These are phyloP conservation scores for Acorus calamus DNA, from an alignment of 106 monocot species.

Conservation along the genomic window DNA sequence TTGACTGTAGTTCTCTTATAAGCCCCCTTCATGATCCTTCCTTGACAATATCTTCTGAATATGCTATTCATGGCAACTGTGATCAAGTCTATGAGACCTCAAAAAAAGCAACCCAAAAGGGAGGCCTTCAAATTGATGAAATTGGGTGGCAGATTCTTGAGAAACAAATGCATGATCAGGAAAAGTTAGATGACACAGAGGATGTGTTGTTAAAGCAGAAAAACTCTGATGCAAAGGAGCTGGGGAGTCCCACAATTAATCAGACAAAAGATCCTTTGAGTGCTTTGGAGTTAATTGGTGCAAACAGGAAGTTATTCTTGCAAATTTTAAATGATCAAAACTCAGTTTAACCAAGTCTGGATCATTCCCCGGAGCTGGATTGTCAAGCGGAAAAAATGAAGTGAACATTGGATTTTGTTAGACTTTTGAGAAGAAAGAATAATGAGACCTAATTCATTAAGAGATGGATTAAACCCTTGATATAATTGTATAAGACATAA, in stretches of 20 bases:
- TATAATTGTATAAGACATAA: too few species aligned
- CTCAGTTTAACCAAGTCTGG: slow-evolving; percentile 11
- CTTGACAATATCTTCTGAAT: not conserved
- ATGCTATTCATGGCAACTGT: not conserved
- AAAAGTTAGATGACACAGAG: slow-evolving; percentile 14
- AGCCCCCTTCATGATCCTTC: not conserved
- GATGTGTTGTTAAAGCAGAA: slow-evolving; percentile 15
- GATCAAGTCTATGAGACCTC: slow-evolving; percentile 2
- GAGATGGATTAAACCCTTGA: too few species aligned
- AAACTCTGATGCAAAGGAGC: not conserved
- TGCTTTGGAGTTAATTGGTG: slow-evolving; percentile 24
- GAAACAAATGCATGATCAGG: slow-evolving; percentile 6
- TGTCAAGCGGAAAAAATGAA: not conserved
- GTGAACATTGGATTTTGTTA: not conserved
- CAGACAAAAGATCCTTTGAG: slow-evolving; percentile 25
- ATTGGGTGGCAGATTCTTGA: slow-evolving; percentile 5
- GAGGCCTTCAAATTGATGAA: slow-evolving; percentile 9
- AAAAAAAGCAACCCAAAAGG: not conserved
- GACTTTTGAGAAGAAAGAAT: too few species aligned
- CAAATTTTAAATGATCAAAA: slow-evolving; percentile 24
- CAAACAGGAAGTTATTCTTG: slow-evolving; percentile 29
- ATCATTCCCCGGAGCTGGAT: slow-evolving; percentile 15
- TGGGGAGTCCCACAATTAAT: slow-evolving; percentile 6
- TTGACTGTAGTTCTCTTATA: slow-evolving; percentile 6
- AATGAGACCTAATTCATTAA: too few species aligned